Conservation (phyloP, 805 yeast species). For the Myxozyma geophila region DNA sequence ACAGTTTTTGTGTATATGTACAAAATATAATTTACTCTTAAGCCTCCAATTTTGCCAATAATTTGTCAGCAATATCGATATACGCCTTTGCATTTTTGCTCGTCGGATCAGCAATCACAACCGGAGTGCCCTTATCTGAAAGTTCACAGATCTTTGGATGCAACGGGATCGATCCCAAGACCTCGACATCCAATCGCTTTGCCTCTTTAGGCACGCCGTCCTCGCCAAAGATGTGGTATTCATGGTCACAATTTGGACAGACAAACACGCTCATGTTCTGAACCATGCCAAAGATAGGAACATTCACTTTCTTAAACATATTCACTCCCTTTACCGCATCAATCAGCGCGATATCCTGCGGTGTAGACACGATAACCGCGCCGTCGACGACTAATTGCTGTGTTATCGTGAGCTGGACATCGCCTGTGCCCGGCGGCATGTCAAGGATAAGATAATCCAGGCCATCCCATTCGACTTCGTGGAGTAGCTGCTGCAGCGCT, state of each 20-base stretch:
- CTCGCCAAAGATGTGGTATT: slow-evolving; percentile 73
- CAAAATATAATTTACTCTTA: neutral
- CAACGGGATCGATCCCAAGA: slow-evolving; percentile 72
- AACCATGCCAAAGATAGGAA: slow-evolving; percentile 76
- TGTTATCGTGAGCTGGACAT: slow-evolving; percentile 79
- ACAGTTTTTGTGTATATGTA: neutral
- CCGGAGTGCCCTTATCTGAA: slow-evolving; percentile 70
- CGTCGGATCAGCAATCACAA: slow-evolving; percentile 53
- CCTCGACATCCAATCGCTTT: slow-evolving; percentile 51
- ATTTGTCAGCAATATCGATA: slow-evolving; percentile 52
- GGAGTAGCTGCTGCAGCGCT: slow-evolving; percentile 80
- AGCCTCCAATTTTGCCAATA: slow-evolving; percentile 37
- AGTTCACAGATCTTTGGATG: slow-evolving; percentile 61
- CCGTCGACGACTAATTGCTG: slow-evolving; percentile 79
- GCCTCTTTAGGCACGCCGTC: slow-evolving; percentile 63
- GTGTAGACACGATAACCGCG: slow-evolving; percentile 81
- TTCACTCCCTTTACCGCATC: slow-evolving; percentile 82
- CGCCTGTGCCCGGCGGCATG: slow-evolving; percentile 94
- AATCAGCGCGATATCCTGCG: slow-evolving; percentile 80
- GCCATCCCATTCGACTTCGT: slow-evolving; percentile 75
- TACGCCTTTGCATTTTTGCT: slow-evolving; percentile 52
- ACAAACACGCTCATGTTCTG: slow-evolving; percentile 80
- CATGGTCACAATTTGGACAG: slow-evolving; percentile 78
- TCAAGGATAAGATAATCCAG: slow-evolving; percentile 75
- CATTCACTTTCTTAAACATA: slow-evolving; percentile 72